Percentiles rank a stretch among this genome's conserved stretches.
phyloP scores from a whole-genome alignment of 495 filamentous ascomycete species.

The Geoglossum glabrum region DNA sequence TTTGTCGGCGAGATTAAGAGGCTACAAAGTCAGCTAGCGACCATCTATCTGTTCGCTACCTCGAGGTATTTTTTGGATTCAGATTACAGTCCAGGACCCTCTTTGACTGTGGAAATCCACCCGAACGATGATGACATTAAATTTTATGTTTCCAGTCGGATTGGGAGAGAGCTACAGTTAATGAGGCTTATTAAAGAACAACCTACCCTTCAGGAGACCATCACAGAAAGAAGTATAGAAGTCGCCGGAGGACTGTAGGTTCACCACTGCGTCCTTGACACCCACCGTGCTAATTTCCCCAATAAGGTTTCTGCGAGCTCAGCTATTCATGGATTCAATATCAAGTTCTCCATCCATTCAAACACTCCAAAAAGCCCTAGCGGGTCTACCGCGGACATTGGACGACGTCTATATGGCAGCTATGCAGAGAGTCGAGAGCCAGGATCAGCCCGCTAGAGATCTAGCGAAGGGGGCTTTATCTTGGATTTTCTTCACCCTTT shows the following conservation, averaged over 20 bases:
- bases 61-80: slow-evolving; percentile 13
- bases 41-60: slow-evolving; percentile 12
- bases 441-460: slow-evolving; percentile 9
- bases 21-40: slow-evolving; percentile 3
- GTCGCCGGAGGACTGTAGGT: slow-evolving; percentile 14
- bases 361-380: slow-evolving; percentile 18
- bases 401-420: slow-evolving; percentile 22
- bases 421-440: slow-evolving; percentile 24
- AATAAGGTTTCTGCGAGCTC: slow-evolving; percentile 32
- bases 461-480: slow-evolving; percentile 13
- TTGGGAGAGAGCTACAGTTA: slow-evolving; percentile 6
- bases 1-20: slow-evolving; percentile 8
- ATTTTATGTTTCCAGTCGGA: slow-evolving; percentile 13
- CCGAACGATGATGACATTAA: slow-evolving; percentile 15
- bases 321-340: slow-evolving; percentile 29
- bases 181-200: slow-evolving; percentile 5
- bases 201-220: slow-evolving; percentile 6
- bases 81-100: slow-evolving; percentile 3
- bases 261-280: not conserved
- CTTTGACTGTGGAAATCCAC: slow-evolving; percentile 13
- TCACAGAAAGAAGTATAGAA: slow-evolving; percentile 9
- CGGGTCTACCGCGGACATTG: slow-evolving; percentile 15
- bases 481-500: slow-evolving; percentile 25
- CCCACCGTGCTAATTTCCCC: no score
- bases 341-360: slow-evolving; percentile 6